Percentiles rank a stretch among this genome's conserved stretches.
Conservation (phyloP, 331 rosid species). For the Cucumis variabilis region DNA sequence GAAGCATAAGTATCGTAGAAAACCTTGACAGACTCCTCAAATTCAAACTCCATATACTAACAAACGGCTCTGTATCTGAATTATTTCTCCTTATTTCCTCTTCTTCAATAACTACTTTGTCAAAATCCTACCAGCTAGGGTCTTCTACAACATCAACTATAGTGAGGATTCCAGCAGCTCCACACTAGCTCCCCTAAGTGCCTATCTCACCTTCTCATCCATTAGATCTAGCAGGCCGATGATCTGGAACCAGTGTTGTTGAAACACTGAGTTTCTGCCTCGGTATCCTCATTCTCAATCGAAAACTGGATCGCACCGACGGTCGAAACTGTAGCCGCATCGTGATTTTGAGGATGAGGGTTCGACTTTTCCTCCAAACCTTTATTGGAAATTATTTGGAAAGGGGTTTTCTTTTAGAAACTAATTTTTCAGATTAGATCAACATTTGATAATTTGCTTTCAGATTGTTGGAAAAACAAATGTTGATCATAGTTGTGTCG, state of each 20-base stretch:
- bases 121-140: slow-evolving; percentile 38
- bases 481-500: no score
- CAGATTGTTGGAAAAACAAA: no score
- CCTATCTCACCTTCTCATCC: slow-evolving; percentile 68
- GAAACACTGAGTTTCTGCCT: slow-evolving; percentile 32
- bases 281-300: not conserved
- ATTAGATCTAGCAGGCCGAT: slow-evolving; percentile 82
- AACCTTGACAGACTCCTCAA: slow-evolving; percentile 35
- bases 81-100: not conserved
- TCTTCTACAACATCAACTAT: slow-evolving; percentile 40
- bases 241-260: slow-evolving; percentile 48
- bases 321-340: slow-evolving; percentile 15
- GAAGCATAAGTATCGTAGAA: slow-evolving; percentile 59
- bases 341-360: not conserved
- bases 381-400: no score
- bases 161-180: slow-evolving; percentile 47
- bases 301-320: not conserved
- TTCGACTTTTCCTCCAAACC: not conserved
- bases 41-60: slow-evolving; percentile 66
- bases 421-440: no score
- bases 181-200: slow-evolving; percentile 75
- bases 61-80: slow-evolving; percentile 46
- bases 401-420: no score
- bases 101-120: slow-evolving; percentile 31
- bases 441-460: no score